Conservation (phyloP, 345 rosid genomes). For the Mercurialis annua region DNA sequence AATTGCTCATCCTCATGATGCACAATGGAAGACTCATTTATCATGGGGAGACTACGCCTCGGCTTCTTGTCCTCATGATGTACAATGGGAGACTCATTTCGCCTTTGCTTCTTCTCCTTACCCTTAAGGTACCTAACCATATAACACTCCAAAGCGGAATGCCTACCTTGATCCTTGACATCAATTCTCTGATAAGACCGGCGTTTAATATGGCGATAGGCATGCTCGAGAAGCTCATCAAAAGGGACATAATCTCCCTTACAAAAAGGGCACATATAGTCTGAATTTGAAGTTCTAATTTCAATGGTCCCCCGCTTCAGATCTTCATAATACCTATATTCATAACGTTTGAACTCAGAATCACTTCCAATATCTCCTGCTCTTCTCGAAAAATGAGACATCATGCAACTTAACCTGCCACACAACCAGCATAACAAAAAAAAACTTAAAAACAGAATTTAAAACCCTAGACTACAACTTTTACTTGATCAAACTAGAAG, state of each 20-base stretch:
- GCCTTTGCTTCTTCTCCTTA: slow-evolving; percentile 1
- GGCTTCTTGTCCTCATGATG: background rate
- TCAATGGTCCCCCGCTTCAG: slow-evolving; percentile 33
- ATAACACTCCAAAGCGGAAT: slow-evolving; percentile 48
- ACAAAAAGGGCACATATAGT: slow-evolving; percentile 55
- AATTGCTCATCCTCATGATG: slow-evolving; percentile 13
- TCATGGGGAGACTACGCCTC: background rate
- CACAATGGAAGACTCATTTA: background rate
- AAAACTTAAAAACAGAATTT: background rate
- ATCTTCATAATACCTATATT: slow-evolving; percentile 39
- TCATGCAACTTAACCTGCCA: slow-evolving; percentile 29
- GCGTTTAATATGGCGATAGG: slow-evolving; percentile 21
- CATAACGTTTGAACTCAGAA: slow-evolving; percentile 42
- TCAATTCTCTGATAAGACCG: slow-evolving; percentile 21
- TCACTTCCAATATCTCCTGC: slow-evolving; percentile 1
- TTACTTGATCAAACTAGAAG: no score
- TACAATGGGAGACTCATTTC: background rate
- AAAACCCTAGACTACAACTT: no score
- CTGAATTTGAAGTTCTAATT: slow-evolving; percentile 33
- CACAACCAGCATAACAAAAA: background rate
- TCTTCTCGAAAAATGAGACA: slow-evolving; percentile 14
- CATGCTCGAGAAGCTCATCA: slow-evolving; percentile 49
- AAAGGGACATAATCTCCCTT: slow-evolving; percentile 25
- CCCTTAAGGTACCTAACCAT: slow-evolving; percentile 33
- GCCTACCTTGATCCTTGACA: slow-evolving; percentile 40